Evolutionary conservation across 2,329 filamentous ascomycete species (phyloP).

Genomic region (Colletotrichum sp.): DNA sequence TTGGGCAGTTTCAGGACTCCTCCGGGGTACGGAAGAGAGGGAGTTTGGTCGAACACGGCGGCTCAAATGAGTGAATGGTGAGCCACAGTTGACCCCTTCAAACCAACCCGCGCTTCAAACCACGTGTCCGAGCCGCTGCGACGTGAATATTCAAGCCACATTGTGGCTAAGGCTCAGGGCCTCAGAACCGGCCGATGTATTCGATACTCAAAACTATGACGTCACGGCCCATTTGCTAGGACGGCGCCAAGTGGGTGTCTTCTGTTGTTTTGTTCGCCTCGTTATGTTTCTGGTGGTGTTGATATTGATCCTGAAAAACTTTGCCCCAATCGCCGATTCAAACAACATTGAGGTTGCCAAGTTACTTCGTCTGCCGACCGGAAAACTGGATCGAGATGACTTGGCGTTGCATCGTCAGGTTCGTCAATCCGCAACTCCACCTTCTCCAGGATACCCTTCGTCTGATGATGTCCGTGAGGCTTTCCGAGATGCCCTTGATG

Average conservation of each 20-base stretch:
- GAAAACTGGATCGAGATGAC: not conserved
- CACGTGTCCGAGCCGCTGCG: not conserved
- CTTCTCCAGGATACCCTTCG: not conserved
- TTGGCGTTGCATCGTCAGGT: not conserved
- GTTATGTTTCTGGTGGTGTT: not conserved
- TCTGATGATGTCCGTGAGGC: not conserved
- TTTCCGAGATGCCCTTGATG: not conserved
- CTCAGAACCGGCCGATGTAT: not conserved
- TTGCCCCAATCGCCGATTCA: not conserved
- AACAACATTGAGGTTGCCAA: not conserved
- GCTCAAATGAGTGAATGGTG: not conserved
- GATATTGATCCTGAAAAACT: not conserved
- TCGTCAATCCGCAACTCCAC: not conserved
- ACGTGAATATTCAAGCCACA: not conserved
- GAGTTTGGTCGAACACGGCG: not conserved
- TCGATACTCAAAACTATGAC: not conserved
- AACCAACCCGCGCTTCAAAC: not conserved
- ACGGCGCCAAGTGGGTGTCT: not conserved
- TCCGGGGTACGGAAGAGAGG: not conserved
- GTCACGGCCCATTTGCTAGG: not conserved
- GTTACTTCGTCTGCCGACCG: not conserved
- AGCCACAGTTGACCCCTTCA: not conserved
- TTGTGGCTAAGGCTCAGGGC: not conserved
- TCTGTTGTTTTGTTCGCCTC: not conserved
- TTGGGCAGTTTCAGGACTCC: conserved; percentile 7